These are phyloP conservation scores for Cadophora sp. DNA, from an alignment of 2,329 filamentous ascomycete species.

Conservation along the genomic window DNA sequence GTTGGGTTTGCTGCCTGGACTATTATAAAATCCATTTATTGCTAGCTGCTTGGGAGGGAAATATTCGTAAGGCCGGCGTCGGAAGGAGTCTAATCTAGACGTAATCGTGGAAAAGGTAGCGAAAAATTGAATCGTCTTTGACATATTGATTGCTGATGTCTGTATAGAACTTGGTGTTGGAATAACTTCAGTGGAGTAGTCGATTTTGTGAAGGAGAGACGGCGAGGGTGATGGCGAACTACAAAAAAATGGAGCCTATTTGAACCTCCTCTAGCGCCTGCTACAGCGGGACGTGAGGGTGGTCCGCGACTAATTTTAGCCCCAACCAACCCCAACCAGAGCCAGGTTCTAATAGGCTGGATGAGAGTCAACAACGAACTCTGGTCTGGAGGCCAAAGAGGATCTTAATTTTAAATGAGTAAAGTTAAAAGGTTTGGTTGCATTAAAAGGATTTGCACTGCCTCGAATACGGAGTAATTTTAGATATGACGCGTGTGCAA, in stretches of 20 bases:
- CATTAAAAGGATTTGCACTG: conserved; percentile 18
- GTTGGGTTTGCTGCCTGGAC: conserved; percentile 6
- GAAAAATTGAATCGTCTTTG: too few species aligned
- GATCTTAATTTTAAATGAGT: conserved; percentile 24
- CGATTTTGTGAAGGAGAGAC: too few species aligned
- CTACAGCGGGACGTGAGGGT: conserved; percentile 16
- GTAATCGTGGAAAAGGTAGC: not conserved
- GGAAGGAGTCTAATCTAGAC: conserved; percentile 28
- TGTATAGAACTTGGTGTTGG: too few species aligned
- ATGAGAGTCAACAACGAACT: conserved; percentile 25
- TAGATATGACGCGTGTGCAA: conserved; percentile 26
- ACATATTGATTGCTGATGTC: too few species aligned
- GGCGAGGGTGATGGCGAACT: too few species aligned
- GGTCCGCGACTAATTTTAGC: conserved; percentile 27
- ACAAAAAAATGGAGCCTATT: conserved; percentile 18
- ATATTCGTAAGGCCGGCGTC: conserved; percentile 24
- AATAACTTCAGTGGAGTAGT: too few species aligned
- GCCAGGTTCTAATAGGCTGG: conserved; percentile 28
- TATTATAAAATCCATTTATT: conserved; percentile 24
- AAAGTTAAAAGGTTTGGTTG: conserved; percentile 21
- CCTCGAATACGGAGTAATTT: conserved; percentile 24
- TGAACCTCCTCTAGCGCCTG: conserved; percentile 19
- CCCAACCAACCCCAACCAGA: conserved; percentile 14
- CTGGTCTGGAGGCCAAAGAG: conserved; percentile 24
- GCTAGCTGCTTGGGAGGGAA: conserved; percentile 23